These are phyloP conservation scores for Moringa oleifera DNA, from an alignment of 345 rosid genomes.

Conservation along the genomic window DNA sequence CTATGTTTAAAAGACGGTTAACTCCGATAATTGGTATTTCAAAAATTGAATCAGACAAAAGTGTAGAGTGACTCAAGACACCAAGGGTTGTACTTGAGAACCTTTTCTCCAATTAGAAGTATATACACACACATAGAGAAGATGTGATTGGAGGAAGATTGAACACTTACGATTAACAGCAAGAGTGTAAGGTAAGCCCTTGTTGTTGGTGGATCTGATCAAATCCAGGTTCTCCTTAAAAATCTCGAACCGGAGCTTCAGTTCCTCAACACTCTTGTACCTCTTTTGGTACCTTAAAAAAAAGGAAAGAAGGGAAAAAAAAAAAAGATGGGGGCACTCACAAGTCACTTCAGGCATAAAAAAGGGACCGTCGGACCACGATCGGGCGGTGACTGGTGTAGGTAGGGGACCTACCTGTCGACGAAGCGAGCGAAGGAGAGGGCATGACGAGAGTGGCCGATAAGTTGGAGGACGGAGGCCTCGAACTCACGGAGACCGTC, in stretches of 20 bases:
- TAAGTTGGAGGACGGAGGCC: constrained; percentile 39
- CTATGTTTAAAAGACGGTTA: too few relatives aligned
- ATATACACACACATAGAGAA: not conserved
- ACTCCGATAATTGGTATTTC: too few relatives aligned
- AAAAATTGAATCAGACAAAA: too few relatives aligned
- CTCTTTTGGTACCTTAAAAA: constrained; percentile 58
- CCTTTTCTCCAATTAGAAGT: too few relatives aligned
- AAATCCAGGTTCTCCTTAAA: constrained; percentile 70
- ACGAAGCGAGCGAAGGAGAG: constrained; percentile 75
- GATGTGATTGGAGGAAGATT: too few relatives aligned
- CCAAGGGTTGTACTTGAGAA: too few relatives aligned
- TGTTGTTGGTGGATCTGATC: constrained; percentile 68
- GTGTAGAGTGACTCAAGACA: too few relatives aligned
- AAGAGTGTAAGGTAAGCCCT: constrained; percentile 61
- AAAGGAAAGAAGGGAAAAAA: not conserved
- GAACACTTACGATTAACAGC: constrained; percentile 56
- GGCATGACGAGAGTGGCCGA: constrained; percentile 58
- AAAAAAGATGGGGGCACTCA: too few relatives aligned
- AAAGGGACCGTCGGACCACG: not conserved
- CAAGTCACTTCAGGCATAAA: not conserved
- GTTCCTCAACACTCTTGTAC: constrained; percentile 65
- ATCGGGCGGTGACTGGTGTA: not conserved
- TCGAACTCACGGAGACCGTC: constrained; percentile 58
- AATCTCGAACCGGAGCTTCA: constrained; percentile 60
- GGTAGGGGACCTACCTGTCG: constrained; percentile 33